Evolutionary conservation across 805 yeast species (phyloP), one percentile per base, ranked within the genome.

Genomic region (Hanseniaspora vineae): DNA sequence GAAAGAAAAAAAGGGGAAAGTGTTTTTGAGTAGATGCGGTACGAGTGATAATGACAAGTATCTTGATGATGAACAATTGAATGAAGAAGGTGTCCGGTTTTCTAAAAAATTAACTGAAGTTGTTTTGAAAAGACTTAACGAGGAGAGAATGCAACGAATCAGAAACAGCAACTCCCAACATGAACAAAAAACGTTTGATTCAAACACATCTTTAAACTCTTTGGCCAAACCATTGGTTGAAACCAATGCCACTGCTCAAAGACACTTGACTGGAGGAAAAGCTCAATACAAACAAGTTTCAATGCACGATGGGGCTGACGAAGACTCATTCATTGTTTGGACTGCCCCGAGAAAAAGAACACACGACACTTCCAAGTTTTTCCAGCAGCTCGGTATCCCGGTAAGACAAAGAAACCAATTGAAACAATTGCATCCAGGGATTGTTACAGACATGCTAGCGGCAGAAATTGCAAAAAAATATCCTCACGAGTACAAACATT

Each of bases 331-430:
- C 56, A 79, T 81, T 3, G 89, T 92, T n/a, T 90, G 97, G 96
- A 88, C 97, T 1, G 94, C 97, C 1, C 86, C 90, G 4, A 76
- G 96, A 52, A 72, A 77, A 53, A 76, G 96, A 58, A 87, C 97
- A 0, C 72, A 80, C 17, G 86, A 89, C 54, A 79, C 95, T 6
- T 87, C 90, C 0, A 71, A 73, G 47, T 77, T 73, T 49, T 86
- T 90, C 62, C 68, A 75, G 37, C 73, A 77, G 12, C 64, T 67
- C 29, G 84, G 85, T 10, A 74, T 85, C 49, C 71, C 75, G 1
- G 81, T 84, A 6, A 70, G 80, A 47, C 88, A 84, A 60, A 72
- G 96, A 50, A 78, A 88, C 31, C 94, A 88, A 61, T 69, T 92
- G 58, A 81, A 87, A 42, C 96, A 87, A 62, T 67, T 86, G 58